Percentiles rank a stretch among this genome's conserved stretches.
These are phyloP conservation scores for Fusarium goolgardi DNA, from an alignment of 2,329 filamentous ascomycete genomes.

Conservation along the genomic window DNA sequence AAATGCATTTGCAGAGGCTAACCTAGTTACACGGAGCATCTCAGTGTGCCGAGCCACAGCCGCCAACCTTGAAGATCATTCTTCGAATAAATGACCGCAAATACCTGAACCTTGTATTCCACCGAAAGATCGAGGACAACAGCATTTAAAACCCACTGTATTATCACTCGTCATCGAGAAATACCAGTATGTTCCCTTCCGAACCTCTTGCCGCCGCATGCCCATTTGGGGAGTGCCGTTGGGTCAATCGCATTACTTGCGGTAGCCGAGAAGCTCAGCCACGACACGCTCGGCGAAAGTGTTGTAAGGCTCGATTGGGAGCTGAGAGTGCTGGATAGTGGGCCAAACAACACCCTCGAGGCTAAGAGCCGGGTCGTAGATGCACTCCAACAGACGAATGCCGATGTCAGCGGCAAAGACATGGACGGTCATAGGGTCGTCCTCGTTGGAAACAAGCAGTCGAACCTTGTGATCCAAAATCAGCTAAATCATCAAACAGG, in stretches of 20 bases:
- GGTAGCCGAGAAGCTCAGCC: background rate
- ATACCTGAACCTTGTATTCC: background rate
- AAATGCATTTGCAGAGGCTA: no score
- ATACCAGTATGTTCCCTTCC: rapidly evolving
- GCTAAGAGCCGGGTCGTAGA: background rate
- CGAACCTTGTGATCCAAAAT: background rate
- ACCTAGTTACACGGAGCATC: background rate
- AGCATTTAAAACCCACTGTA: rapidly evolving
- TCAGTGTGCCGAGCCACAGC: background rate
- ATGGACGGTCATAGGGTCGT: background rate
- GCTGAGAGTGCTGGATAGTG: background rate
- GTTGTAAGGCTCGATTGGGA: background rate
- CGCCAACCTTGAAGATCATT: background rate
- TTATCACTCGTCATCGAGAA: background rate
- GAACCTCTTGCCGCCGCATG: background rate
- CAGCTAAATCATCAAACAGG: rapidly evolving
- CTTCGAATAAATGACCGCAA: background rate
- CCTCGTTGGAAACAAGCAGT: background rate
- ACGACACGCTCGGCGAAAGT: background rate
- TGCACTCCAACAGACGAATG: background rate
- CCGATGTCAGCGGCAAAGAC: background rate
- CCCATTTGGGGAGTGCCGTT: background rate
- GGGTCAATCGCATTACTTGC: background rate
- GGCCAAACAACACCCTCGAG: background rate
- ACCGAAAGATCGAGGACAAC: background rate